Conservation (phyloP, 441 rosid species). For the Cnidoscolus chayamansa region DNA sequence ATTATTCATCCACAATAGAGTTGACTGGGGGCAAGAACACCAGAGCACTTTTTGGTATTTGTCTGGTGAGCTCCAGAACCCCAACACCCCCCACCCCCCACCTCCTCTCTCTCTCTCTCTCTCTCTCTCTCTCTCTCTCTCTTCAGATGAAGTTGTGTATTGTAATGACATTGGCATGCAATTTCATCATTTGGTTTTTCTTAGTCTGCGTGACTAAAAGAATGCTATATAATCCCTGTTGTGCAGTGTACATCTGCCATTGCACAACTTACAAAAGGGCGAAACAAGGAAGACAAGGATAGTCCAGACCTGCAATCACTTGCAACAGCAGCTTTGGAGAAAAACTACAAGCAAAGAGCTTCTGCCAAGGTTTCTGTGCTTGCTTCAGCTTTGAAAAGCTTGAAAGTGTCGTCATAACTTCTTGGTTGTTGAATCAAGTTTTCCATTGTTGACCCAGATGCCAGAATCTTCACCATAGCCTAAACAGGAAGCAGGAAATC, state of each 20-base stretch:
- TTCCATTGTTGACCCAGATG: slow-evolving; percentile 25
- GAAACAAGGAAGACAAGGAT: slow-evolving; percentile 85
- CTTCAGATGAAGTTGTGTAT: too few species aligned
- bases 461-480: background rate
- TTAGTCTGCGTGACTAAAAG: slow-evolving; percentile 6
- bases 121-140: background rate
- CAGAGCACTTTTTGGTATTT: slow-evolving; percentile 83
- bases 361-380: slow-evolving; percentile 63
- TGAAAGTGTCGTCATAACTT: slow-evolving; percentile 48
- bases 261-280: slow-evolving; percentile 69
- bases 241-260: slow-evolving; percentile 77
- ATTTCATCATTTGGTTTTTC: background rate
- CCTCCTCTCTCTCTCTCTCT: background rate
- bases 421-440: slow-evolving; percentile 12
- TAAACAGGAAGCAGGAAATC: slow-evolving; percentile 9
- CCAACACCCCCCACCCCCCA: background rate
- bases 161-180: background rate
- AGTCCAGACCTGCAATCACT: slow-evolving; percentile 71
- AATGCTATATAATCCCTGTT: background rate
- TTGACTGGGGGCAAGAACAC: slow-evolving; percentile 92
- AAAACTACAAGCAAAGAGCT: slow-evolving; percentile 80
- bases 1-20: slow-evolving; percentile 78
- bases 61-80: slow-evolving; percentile 60
- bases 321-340: slow-evolving; percentile 70
- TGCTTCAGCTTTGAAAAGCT: slow-evolving; percentile 57